Conservation (phyloP, 106 monocot species). For the Phalaenopsis aphrodite region DNA sequence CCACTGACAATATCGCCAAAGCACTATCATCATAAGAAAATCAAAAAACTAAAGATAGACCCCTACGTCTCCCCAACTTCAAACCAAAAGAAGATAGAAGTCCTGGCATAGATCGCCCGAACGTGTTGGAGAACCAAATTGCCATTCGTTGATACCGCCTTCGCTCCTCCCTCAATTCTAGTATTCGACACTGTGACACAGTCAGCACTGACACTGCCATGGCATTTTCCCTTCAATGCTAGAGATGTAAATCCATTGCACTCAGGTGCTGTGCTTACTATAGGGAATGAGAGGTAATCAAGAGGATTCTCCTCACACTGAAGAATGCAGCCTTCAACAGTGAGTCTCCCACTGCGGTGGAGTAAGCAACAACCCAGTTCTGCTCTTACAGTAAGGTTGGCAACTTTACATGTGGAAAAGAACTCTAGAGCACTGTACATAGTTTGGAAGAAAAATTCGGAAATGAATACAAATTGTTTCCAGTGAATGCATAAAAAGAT, state of each 20-base stretch:
- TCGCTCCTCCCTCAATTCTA: slow-evolving; percentile 91
- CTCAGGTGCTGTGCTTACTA: slow-evolving; percentile 68
- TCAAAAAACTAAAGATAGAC: not conserved
- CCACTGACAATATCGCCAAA: not conserved
- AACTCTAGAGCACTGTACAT: slow-evolving; percentile 77
- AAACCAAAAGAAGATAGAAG: slow-evolving; percentile 89
- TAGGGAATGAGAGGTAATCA: slow-evolving; percentile 88
- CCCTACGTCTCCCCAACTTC: slow-evolving; percentile 37
- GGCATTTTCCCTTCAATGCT: slow-evolving; percentile 13
- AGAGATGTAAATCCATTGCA: slow-evolving; percentile 11
- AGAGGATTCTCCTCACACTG: slow-evolving; percentile 91
- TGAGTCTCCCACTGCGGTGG: slow-evolving; percentile 73
- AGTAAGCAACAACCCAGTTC: slow-evolving; percentile 94
- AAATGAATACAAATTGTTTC: not conserved
- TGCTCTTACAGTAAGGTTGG: slow-evolving; percentile 80
- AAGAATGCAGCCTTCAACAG: slow-evolving; percentile 79
- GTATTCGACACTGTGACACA: slow-evolving; percentile 69
- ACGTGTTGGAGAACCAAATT: slow-evolving; percentile 70
- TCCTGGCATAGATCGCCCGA: slow-evolving; percentile 73
- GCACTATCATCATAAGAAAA: not conserved
- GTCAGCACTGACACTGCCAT: slow-evolving; percentile 33
- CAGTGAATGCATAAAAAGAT: not conserved
- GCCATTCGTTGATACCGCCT: slow-evolving; percentile 73
- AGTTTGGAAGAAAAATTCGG: not conserved
- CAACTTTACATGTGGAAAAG: slow-evolving; percentile 85